These are phyloP conservation scores for Candida sithepensis DNA, from an alignment of 805 yeast genomes.

Conservation along the genomic window DNA sequence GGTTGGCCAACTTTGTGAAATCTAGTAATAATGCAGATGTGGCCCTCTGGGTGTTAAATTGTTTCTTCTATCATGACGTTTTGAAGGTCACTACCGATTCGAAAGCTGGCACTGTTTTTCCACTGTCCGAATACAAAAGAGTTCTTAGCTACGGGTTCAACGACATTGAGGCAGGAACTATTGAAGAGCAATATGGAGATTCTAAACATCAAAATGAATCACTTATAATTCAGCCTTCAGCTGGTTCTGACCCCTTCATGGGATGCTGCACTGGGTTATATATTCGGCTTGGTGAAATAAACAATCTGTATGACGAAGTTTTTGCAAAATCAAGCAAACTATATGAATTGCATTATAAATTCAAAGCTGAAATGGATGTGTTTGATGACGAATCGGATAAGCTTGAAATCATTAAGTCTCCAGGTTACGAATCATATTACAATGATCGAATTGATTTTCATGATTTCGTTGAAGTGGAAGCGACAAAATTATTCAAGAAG, in stretches of 20 bases:
- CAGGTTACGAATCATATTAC: slow-evolving; percentile 15
- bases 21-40: slow-evolving; percentile 7
- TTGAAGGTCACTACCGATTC: slow-evolving; percentile 19
- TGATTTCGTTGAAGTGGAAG: slow-evolving; percentile 22
- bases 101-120: slow-evolving; percentile 21
- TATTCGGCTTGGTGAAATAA: slow-evolving; percentile 18
- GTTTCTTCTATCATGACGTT: slow-evolving; percentile 24
- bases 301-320: slow-evolving; percentile 14
- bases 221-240: not conserved
- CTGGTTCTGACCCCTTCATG: slow-evolving; percentile 11
- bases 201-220: not conserved
- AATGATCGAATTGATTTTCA: slow-evolving; percentile 18
- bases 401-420: slow-evolving; percentile 8
- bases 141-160: slow-evolving; percentile 6
- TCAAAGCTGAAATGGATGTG: slow-evolving; percentile 2
- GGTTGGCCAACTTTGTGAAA: slow-evolving; percentile 10
- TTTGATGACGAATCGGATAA: slow-evolving; percentile 4
- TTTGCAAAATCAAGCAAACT: slow-evolving; percentile 2
- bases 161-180: not conserved
- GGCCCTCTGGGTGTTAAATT: slow-evolving; percentile 16
- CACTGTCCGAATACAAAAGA: slow-evolving; percentile 17
- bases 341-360: slow-evolving; percentile 2
- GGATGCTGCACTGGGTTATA: slow-evolving; percentile 19
- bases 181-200: not conserved
- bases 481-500: slow-evolving; percentile 8